Evolutionary conservation across 768 basidiomycete species (phyloP).

Genomic region (Chalciporus piperatus): DNA sequence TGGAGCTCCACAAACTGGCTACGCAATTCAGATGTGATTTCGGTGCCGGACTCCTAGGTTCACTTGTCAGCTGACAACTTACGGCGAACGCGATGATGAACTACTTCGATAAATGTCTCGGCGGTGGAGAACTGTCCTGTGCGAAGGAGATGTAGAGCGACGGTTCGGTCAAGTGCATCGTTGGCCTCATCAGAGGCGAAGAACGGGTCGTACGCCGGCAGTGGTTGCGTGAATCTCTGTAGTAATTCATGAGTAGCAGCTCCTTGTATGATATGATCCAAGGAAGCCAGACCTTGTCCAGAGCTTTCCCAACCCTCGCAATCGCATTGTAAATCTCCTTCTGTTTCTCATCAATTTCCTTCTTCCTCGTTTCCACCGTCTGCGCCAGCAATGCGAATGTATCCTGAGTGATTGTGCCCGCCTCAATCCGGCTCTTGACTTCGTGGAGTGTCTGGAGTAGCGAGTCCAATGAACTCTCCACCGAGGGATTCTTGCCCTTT

Average conservation of each 20-base stretch:
- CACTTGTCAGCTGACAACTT: background rate
- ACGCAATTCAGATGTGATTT: constrained; percentile 50
- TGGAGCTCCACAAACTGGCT: constrained; percentile 68
- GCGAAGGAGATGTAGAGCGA: constrained; percentile 75
- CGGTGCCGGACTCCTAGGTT: constrained; percentile 62
- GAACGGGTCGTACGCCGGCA: constrained; percentile 66
- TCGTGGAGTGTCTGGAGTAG: constrained; percentile 57
- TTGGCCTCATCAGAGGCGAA: constrained; percentile 62
- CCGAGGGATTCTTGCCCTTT: constrained; percentile 54
- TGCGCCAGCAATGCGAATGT: constrained; percentile 50
- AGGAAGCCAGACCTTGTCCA: constrained; percentile 75
- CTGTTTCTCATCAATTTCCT: constrained; percentile 81
- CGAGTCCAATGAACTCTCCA: constrained; percentile 60
- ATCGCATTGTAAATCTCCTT: constrained; percentile 84
- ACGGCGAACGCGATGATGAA: constrained; percentile 8
- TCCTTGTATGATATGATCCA: background rate
- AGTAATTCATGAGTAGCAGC: constrained; percentile 6
- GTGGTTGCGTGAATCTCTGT: constrained; percentile 57
- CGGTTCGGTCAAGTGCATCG: constrained; percentile 61
- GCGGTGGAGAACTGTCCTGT: constrained; percentile 81
- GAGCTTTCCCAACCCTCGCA: constrained; percentile 73
- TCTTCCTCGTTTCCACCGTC: constrained; percentile 69
- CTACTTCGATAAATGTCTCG: constrained; percentile 70
- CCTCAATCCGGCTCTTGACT: constrained; percentile 51
- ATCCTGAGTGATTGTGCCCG: constrained; percentile 47